Evolutionary conservation across 768 basidiomycete genomes (phyloP).

Genomic region (Suillus subluteus): DNA sequence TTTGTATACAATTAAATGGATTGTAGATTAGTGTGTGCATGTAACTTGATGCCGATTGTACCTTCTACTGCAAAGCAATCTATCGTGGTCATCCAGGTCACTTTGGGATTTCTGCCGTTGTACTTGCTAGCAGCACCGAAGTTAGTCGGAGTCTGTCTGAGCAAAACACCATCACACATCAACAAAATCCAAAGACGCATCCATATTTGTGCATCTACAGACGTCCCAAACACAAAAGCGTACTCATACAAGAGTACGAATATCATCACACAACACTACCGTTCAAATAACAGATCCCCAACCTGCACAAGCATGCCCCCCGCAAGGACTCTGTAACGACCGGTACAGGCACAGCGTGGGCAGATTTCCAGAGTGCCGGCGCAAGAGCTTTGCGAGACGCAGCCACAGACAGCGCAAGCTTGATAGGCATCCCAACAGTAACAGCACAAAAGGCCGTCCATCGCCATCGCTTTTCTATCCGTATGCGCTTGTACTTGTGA

Average conservation of each 20-base stretch:
- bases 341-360: conserved; percentile 14
- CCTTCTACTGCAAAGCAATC: too few relatives aligned
- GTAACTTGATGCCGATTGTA: too few relatives aligned
- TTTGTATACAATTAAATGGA: too few relatives aligned
- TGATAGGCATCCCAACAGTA: conserved; percentile 71
- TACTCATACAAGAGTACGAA: neutral
- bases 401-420: conserved; percentile 69
- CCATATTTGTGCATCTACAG: neutral
- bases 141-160: too few relatives aligned
- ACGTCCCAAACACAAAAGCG: neutral
- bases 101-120: too few relatives aligned
- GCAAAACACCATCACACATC: neutral
- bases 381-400: conserved; percentile 63
- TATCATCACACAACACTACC: conserved; percentile 46
- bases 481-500: conserved; percentile 15
- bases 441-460: conserved; percentile 42
- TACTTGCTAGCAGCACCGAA: too few relatives aligned
- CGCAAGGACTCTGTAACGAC: conserved; percentile 38
- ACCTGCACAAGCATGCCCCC: conserved; percentile 75
- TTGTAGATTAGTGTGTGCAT: too few relatives aligned
- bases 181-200: neutral
- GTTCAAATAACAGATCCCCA: conserved; percentile 80
- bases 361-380: conserved; percentile 28
- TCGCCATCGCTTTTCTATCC: conserved; percentile 44
- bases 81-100: too few relatives aligned